These are phyloP conservation scores for Podaxis sp. DNA, from an alignment of 768 basidiomycete genomes.

Conservation along the genomic window DNA sequence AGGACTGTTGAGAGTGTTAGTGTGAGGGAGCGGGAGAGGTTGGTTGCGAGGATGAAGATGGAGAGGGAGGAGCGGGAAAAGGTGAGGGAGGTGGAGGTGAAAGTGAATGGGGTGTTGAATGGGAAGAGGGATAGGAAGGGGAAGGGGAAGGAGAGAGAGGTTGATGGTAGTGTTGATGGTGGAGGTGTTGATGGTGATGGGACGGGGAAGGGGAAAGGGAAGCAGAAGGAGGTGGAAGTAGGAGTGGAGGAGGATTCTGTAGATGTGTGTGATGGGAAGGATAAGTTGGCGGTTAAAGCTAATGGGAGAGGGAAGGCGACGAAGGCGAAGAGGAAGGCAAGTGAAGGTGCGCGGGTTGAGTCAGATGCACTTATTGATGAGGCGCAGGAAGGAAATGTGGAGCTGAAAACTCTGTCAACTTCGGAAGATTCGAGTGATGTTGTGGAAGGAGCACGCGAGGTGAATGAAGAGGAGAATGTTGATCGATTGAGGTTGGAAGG, in stretches of 20 bases:
- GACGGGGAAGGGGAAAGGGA: neutral
- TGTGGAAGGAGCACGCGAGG: neutral
- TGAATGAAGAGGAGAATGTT: neutral
- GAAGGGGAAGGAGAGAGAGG: constrained; percentile 1
- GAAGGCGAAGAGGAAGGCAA: constrained; percentile 13
- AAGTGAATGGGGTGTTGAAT: neutral
- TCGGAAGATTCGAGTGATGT: neutral
- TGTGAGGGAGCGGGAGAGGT: constrained; percentile 17
- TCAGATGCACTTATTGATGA: neutral
- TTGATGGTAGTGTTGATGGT: neutral
- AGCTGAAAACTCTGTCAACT: neutral
- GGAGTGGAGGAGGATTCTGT: neutral
- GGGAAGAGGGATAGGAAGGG: constrained; percentile 12
- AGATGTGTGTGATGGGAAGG: constrained; percentile 9
- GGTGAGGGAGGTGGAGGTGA: constrained; percentile 11
- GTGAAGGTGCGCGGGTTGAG: neutral
- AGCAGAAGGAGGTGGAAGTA: neutral
- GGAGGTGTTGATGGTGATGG: neutral
- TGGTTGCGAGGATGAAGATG: constrained; percentile 11
- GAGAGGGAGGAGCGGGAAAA: constrained; percentile 6
- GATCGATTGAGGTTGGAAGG: neutral
- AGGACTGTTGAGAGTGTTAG: constrained; percentile 47
- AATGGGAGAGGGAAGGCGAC: constrained; percentile 8
- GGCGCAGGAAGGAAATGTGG: neutral
- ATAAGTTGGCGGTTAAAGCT: neutral